These are phyloP conservation scores for Pythium rishiriense DNA, from an alignment of 352 stramenopile species.

Conservation along the genomic window DNA sequence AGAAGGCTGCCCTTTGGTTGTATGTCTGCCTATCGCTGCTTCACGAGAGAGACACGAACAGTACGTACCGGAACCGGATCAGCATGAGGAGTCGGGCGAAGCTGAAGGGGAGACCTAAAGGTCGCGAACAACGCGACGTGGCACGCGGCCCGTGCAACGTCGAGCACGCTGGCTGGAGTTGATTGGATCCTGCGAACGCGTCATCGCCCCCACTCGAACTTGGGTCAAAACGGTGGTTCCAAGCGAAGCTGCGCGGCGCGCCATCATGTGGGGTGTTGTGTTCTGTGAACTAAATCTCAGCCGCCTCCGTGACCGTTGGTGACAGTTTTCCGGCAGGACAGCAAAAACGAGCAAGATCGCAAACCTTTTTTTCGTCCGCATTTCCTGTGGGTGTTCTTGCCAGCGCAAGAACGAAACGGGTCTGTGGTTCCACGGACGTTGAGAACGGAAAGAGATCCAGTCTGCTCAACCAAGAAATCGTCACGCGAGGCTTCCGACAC, in stretches of 20 bases:
- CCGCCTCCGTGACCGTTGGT: neutral
- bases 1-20: too few species aligned
- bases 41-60: too few species aligned
- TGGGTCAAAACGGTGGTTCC: neutral
- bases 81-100: neutral
- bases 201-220: constrained; percentile 3
- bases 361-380: neutral
- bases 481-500: neutral
- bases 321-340: neutral
- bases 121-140: neutral
- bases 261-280: neutral
- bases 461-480: neutral
- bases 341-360: neutral
- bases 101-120: neutral
- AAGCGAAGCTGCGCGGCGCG: neutral
- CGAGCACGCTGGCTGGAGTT: constrained; percentile 11
- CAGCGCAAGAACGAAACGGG: neutral
- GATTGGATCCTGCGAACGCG: constrained; percentile 22
- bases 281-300: neutral
- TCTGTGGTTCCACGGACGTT: neutral
- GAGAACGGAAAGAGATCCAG: too few species aligned
- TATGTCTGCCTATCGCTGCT: too few species aligned
- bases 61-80: neutral
- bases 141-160: neutral
- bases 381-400: too few species aligned